A percentile compares a stretch with the other conserved stretches of the same genome.
Evolutionary conservation across 108 stramenopile genomes (phyloP).

Genomic region (Bacterosira constricta): DNA sequence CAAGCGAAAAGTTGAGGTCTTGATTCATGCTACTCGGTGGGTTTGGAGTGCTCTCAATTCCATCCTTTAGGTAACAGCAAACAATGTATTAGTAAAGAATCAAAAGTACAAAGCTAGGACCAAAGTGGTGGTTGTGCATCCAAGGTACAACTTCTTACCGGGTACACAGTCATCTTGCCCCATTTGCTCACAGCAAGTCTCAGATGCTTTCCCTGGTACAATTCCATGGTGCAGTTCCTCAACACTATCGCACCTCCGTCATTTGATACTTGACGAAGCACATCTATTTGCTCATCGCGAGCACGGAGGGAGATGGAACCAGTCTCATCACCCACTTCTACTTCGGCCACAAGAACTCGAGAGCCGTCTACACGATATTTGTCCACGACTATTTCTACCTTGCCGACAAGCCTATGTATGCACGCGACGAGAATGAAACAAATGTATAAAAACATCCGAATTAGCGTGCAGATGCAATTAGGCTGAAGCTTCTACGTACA

Average conservation of each 20-base stretch:
- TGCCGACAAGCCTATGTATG: slow-evolving; percentile 65
- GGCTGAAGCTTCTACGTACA: background rate
- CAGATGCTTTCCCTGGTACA: slow-evolving; percentile 77
- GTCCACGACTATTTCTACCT: slow-evolving; percentile 81
- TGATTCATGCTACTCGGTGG: slow-evolving; percentile 74
- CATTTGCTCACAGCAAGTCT: slow-evolving; percentile 87
- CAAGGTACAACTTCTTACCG: slow-evolving; percentile 43
- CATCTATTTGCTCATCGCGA: slow-evolving; percentile 84
- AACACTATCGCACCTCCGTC: slow-evolving; percentile 72
- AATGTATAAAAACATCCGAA: slow-evolving; percentile 3
- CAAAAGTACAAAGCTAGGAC: background rate
- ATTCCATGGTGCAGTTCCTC: slow-evolving; percentile 81
- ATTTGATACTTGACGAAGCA: slow-evolving; percentile 59
- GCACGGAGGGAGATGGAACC: slow-evolving; percentile 81
- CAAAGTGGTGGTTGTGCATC: background rate
- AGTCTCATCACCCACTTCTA: slow-evolving; percentile 81
- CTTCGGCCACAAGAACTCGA: slow-evolving; percentile 81
- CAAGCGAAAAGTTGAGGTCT: slow-evolving; percentile 69
- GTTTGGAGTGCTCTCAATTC: slow-evolving; percentile 77
- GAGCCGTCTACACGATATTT: slow-evolving; percentile 81
- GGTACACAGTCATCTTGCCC: slow-evolving; percentile 80
- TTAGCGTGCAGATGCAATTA: background rate
- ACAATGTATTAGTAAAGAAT: background rate
- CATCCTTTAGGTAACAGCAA: slow-evolving; percentile 50
- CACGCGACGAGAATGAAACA: background rate